These are phyloP conservation scores for Penicillium sp. DNA, from an alignment of 2,329 filamentous ascomycete genomes.

Conservation along the genomic window DNA sequence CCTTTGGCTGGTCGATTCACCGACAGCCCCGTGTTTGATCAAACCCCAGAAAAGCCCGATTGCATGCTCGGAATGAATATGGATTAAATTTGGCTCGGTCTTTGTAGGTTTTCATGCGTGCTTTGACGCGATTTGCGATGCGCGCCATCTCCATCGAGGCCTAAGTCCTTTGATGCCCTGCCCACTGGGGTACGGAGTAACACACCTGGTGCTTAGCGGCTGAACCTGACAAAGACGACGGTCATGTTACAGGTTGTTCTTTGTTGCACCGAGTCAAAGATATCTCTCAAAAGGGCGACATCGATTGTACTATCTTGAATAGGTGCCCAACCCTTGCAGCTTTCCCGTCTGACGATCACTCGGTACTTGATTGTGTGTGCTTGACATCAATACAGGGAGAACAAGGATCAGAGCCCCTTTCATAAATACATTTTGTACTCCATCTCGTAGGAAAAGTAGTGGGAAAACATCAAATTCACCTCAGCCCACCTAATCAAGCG, in stretches of 20 bases:
- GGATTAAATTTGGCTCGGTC: constrained; percentile 1
- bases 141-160: not conserved
- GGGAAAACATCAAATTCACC: too few relatives aligned
- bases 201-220: not conserved
- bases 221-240: not conserved
- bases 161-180: not conserved
- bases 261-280: not conserved
- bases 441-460: not conserved
- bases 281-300: not conserved
- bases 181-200: not conserved
- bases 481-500: too few relatives aligned
- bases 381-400: not conserved
- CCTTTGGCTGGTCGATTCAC: constrained; percentile 27
- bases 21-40: constrained; percentile 15
- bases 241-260: not conserved
- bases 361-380: not conserved
- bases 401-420: not conserved
- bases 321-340: constrained; percentile 4
- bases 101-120: not conserved
- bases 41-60: constrained; percentile 16
- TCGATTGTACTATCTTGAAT: not conserved
- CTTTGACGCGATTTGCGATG: not conserved
- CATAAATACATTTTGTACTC: not conserved
- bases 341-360: not conserved
- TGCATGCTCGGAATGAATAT: constrained; percentile 14